Evolutionary conservation across 345 rosid genomes (phyloP).

Genomic region (Carallia brachiata): DNA sequence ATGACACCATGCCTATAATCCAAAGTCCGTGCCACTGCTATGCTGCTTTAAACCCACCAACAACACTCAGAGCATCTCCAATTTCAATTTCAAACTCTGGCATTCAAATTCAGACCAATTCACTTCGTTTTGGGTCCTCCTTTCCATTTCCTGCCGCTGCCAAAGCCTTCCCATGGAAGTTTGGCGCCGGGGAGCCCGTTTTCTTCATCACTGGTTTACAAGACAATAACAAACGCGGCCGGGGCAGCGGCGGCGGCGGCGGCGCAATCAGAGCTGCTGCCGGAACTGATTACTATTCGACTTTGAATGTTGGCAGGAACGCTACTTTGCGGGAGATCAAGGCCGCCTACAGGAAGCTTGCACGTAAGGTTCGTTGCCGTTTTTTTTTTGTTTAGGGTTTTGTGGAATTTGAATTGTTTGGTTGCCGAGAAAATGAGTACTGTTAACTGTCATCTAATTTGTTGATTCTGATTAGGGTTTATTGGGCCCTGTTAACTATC

Average conservation of each 20-base stretch:
- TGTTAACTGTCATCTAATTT: too few relatives aligned
- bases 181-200: background rate
- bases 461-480: too few relatives aligned
- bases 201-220: too few relatives aligned
- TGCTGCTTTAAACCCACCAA: background rate
- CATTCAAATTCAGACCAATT: background rate
- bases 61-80: background rate
- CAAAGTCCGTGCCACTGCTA: background rate
- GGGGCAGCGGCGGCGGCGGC: background rate
- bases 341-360: slow-evolving; percentile 72
- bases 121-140: background rate
- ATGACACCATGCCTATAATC: background rate
- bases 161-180: background rate
- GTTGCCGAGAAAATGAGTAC: too few relatives aligned
- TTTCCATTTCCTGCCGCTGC: background rate
- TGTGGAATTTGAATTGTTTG: background rate
- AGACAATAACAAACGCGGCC: too few relatives aligned
- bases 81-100: background rate
- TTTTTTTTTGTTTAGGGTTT: background rate
- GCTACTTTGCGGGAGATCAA: slow-evolving; percentile 81
- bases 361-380: slow-evolving; percentile 65
- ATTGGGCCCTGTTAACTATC: too few relatives aligned
- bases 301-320: slow-evolving; percentile 54
- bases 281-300: slow-evolving; percentile 58
- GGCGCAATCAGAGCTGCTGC: slow-evolving; percentile 33